Evolutionary conservation across 1,139 yeast genomes (phyloP).

Genomic region (Taphrina wiesneri): DNA sequence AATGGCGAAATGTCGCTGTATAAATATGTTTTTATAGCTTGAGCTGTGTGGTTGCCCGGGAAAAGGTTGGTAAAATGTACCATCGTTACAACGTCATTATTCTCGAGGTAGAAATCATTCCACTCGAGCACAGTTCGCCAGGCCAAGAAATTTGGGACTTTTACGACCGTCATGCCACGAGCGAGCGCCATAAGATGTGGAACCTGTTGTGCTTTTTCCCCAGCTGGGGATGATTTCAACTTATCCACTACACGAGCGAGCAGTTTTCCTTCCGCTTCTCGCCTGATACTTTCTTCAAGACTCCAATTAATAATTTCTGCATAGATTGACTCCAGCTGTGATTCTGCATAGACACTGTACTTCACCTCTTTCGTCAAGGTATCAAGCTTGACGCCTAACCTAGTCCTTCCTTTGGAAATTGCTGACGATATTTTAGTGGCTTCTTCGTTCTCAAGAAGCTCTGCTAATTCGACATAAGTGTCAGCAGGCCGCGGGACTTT

Average conservation of each 20-base stretch:
- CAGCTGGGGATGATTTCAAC: conserved; percentile 52
- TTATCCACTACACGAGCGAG: conserved; percentile 60
- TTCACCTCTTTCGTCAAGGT: conserved; percentile 50
- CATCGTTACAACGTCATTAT: conserved; percentile 55
- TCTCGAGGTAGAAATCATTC: conserved; percentile 59
- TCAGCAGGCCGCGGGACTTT: conserved; percentile 56
- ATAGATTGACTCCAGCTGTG: conserved; percentile 58
- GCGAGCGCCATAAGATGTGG: conserved; percentile 58
- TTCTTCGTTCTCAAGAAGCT: conserved; percentile 52
- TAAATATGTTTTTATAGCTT: conserved; percentile 50
- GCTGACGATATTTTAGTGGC: conserved; percentile 42
- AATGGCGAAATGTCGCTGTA: conserved; percentile 71
- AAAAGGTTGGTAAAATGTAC: conserved; percentile 58
- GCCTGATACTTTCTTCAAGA: conserved; percentile 63
- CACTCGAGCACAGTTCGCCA: conserved; percentile 81
- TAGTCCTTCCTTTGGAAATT: conserved; percentile 43
- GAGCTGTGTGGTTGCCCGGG: conserved; percentile 64
- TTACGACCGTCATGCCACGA: conserved; percentile 71
- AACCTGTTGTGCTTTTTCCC: conserved; percentile 48
- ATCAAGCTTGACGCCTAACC: conserved; percentile 40
- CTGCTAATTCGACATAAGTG: conserved; percentile 56
- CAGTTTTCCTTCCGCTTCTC: conserved; percentile 60
- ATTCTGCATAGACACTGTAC: conserved; percentile 55
- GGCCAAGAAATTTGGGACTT: conserved; percentile 60
- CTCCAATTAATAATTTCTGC: conserved; percentile 59